These are phyloP conservation scores for Friedmanniomyces endolithicus DNA, from an alignment of 495 filamentous ascomycete species.

Conservation along the genomic window DNA sequence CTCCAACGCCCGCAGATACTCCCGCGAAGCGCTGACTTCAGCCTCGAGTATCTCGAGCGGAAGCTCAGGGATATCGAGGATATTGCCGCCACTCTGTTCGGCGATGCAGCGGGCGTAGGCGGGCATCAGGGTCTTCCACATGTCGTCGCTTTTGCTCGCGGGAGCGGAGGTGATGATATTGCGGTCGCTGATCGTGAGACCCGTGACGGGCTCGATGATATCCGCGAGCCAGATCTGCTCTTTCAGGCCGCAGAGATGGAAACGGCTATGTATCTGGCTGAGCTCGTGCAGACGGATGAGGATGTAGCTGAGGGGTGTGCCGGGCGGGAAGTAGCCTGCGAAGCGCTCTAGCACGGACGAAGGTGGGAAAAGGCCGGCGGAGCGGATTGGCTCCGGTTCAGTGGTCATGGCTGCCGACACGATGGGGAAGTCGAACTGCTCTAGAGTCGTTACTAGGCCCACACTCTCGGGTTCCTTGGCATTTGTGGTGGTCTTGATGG, in stretches of 20 bases:
- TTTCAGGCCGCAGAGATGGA: conserved; percentile 55
- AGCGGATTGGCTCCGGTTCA: conserved; percentile 51
- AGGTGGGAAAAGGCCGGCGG: conserved; percentile 67
- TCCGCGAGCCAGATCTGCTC: conserved; percentile 53
- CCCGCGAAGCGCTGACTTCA: conserved; percentile 27
- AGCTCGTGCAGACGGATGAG: conserved; percentile 58
- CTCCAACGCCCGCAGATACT: conserved; percentile 56
- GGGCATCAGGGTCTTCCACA: conserved; percentile 33
- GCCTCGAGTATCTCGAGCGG: conserved; percentile 31
- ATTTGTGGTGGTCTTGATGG: not conserved
- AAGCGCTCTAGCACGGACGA: conserved; percentile 54
- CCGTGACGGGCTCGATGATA: conserved; percentile 50
- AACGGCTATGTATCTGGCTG: conserved; percentile 45
- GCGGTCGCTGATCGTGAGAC: conserved; percentile 56
- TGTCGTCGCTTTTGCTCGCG: conserved; percentile 27
- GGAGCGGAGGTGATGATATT: conserved; percentile 66
- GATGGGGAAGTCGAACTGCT: conserved; percentile 51
- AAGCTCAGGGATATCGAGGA: conserved; percentile 44
- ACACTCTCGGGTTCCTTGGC: conserved; percentile 27
- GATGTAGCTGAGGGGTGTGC: conserved; percentile 65
- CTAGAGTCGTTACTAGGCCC: conserved; percentile 72
- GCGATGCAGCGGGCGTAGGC: conserved; percentile 58
- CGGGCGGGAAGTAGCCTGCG: conserved; percentile 60
- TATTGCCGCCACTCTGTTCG: conserved; percentile 46
- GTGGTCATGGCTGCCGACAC: conserved; percentile 49